phyloP scores from a whole-genome alignment of 2,329 filamentous ascomycete species.

The Ceratocystis papillata region DNA sequence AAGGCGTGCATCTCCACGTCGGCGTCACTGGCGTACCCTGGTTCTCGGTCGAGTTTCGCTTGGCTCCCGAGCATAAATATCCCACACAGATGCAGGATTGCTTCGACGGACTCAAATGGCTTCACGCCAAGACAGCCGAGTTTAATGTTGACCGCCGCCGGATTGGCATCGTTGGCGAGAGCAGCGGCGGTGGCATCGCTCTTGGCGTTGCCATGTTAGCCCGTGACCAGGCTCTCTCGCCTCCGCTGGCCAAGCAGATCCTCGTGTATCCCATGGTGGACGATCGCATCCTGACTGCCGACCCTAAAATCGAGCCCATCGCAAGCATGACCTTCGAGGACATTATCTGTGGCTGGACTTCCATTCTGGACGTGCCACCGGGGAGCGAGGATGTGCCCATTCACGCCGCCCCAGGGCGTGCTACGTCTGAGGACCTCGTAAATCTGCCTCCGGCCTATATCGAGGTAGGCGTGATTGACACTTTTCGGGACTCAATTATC shows the following conservation, averaged over 20 bases:
- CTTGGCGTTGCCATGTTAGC: slow-evolving; percentile 34
- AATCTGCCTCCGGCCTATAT: slow-evolving; percentile 34
- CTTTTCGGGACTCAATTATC: slow-evolving; percentile 32
- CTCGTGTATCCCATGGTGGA: slow-evolving; percentile 33
- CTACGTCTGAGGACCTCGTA: slow-evolving; percentile 24
- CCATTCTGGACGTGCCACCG: slow-evolving; percentile 23
- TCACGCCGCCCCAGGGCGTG: slow-evolving; percentile 27
- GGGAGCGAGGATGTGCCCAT: slow-evolving; percentile 24
- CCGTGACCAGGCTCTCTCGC: slow-evolving; percentile 27
- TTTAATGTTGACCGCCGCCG: slow-evolving; percentile 26
- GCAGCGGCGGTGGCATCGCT: slow-evolving; percentile 26
- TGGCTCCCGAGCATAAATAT: slow-evolving; percentile 35
- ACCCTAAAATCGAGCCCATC: slow-evolving; percentile 16
- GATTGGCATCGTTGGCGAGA: slow-evolving; percentile 27
- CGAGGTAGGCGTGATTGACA: slow-evolving; percentile 33
- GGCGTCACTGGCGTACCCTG: slow-evolving; percentile 33
- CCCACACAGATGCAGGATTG: slow-evolving; percentile 33
- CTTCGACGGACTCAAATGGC: slow-evolving; percentile 30
- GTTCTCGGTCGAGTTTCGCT: slow-evolving; percentile 35
- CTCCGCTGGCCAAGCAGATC: slow-evolving; percentile 30
- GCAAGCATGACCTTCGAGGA: slow-evolving; percentile 25
- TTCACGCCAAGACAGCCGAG: slow-evolving; percentile 26
- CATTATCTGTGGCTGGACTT: slow-evolving; percentile 27
- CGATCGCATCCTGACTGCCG: slow-evolving; percentile 27
- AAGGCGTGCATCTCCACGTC: slow-evolving; percentile 31